Percentiles rank a stretch among this genome's conserved stretches.
phyloP scores from a whole-genome alignment of 257 asterid species.

The Solanum arcanum region DNA sequence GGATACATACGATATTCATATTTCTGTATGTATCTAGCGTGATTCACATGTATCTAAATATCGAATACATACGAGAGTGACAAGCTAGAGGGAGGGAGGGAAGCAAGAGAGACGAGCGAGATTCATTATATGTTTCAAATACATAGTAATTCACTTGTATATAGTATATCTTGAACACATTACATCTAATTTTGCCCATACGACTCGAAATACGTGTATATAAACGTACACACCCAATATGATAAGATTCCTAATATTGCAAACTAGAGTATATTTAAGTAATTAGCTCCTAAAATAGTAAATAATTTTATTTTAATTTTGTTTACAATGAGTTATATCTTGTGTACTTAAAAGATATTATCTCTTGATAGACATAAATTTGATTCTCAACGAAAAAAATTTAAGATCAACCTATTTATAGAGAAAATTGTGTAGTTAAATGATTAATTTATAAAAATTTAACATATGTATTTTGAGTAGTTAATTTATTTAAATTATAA shows the following conservation, averaged over 20 bases:
- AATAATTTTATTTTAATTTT: too few relatives aligned
- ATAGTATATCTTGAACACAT: too few relatives aligned
- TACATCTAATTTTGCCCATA: not conserved
- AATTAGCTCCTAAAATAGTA: not conserved
- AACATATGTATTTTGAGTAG: not conserved
- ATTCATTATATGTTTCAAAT: too few relatives aligned
- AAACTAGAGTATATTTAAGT: too few relatives aligned
- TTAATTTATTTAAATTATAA: too few relatives aligned
- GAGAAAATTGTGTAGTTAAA: too few relatives aligned
- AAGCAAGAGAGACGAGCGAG: not conserved
- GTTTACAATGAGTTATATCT: too few relatives aligned
- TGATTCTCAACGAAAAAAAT: not conserved
- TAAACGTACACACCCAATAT: not conserved
- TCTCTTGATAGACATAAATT: not conserved
- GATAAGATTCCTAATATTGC: not conserved
- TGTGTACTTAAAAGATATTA: not conserved
- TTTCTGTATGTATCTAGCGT: too few relatives aligned
- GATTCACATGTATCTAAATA: not conserved
- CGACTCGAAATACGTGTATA: not conserved
- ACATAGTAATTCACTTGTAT: not conserved
- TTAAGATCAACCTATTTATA: not conserved
- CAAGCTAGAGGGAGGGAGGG: not conserved
- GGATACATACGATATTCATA: not conserved
- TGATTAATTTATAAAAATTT: too few relatives aligned
- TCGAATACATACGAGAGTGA: not conserved